Conservation (phyloP, 164 flowering plant genomes). For the Warburgia ugandensis region DNA sequence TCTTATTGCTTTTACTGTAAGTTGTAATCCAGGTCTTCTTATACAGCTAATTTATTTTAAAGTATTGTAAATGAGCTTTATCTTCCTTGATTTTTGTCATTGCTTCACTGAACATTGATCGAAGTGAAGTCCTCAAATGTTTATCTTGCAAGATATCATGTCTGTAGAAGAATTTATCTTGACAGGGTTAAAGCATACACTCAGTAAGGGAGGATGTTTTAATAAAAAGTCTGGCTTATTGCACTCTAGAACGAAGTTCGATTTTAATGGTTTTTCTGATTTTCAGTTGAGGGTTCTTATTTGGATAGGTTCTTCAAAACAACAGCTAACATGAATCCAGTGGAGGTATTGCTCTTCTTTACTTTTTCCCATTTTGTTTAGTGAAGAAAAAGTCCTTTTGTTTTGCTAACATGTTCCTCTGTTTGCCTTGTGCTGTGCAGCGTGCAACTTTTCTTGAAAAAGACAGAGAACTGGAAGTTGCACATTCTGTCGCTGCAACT, state of each 20-base stretch:
- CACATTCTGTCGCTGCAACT: constrained; percentile 91
- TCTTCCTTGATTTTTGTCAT: too few species aligned
- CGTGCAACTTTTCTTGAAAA: constrained; percentile 89
- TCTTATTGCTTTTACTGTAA: too few species aligned
- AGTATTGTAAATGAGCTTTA: too few species aligned
- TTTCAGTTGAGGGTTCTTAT: constrained; percentile 72
- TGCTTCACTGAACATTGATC: too few species aligned
- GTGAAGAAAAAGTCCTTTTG: background rate
- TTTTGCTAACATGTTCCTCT: background rate
- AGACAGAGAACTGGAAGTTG: constrained; percentile 83
- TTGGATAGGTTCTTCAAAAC: constrained; percentile 80
- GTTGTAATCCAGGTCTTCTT: too few species aligned
- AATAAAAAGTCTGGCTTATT: background rate
- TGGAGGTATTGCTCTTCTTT: constrained; percentile 41
- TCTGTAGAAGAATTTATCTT: too few species aligned
- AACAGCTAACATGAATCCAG: constrained; percentile 64
- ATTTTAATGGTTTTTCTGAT: constrained; percentile 2
- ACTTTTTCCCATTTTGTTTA: background rate
- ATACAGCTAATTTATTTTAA: too few species aligned
- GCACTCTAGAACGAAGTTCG: background rate
- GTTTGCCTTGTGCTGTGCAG: constrained; percentile 21
- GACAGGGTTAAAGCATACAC: too few species aligned
- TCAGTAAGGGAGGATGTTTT: too few species aligned
- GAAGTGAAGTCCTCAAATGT: too few species aligned
- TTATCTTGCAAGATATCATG: too few species aligned